These are phyloP conservation scores for Dinochytrium kinnereticum DNA, from an alignment of 371 early-diverging fungal species.

Conservation along the genomic window DNA sequence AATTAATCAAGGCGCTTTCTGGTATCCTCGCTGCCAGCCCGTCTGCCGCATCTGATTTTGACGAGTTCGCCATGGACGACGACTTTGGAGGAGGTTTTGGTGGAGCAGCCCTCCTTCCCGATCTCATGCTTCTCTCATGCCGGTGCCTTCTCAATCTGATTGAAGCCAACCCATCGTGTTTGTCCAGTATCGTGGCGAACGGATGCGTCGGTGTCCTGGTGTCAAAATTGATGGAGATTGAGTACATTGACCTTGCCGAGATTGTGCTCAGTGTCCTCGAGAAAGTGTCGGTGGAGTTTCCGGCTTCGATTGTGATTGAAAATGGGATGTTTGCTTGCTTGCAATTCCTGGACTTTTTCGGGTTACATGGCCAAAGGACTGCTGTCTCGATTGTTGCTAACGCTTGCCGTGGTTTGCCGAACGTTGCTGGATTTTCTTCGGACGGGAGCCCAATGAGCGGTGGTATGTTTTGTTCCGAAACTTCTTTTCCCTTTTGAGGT, in stretches of 20 bases:
- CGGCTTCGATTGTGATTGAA: conserved; percentile 73
- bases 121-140: conserved; percentile 82
- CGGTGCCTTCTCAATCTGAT: conserved; percentile 87
- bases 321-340: conserved; percentile 79
- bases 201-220: conserved; percentile 77
- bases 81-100: conserved; percentile 30
- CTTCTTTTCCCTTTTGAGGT: background rate
- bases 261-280: conserved; percentile 80
- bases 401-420: conserved; percentile 69
- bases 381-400: conserved; percentile 83
- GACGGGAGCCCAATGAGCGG: background rate
- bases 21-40: conserved; percentile 30
- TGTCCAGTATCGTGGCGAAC: conserved; percentile 65
- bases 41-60: conserved; percentile 26
- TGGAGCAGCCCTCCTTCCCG: conserved; percentile 57
- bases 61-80: conserved; percentile 29
- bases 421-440: conserved; percentile 15
- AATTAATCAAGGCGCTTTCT: conserved; percentile 43
- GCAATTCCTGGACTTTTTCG: conserved; percentile 91
- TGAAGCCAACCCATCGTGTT: conserved; percentile 81
- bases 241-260: conserved; percentile 92
- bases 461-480: background rate
- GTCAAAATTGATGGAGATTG: conserved; percentile 76
- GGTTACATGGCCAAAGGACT: conserved; percentile 82
- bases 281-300: conserved; percentile 72